phyloP scores from a whole-genome alignment of 257 asterid genomes.

The Fraxinus excelsior region DNA sequence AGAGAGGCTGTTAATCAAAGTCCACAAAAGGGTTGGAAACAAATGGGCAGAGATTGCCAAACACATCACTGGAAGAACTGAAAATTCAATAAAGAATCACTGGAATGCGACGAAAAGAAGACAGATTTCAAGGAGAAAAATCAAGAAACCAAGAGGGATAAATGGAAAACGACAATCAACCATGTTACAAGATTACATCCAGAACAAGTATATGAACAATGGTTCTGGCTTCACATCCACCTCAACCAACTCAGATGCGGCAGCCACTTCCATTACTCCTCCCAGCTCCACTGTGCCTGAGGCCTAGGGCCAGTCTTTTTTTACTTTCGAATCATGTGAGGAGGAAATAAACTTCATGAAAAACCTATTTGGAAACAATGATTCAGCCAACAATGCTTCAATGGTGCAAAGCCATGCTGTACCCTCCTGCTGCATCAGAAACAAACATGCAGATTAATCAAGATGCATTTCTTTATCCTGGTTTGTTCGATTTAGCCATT shows the following conservation, averaged over 20 bases:
- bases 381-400: background rate
- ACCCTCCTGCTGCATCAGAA: background rate
- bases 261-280: background rate
- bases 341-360: conserved; percentile 66
- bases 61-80: conserved; percentile 66
- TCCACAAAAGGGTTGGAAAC: conserved; percentile 56
- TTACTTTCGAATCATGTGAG: conserved; percentile 33
- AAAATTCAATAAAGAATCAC: conserved; percentile 78
- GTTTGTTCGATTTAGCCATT: conserved; percentile 22
- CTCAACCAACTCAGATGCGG: background rate
- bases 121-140: conserved; percentile 46
- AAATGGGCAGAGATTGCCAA: conserved; percentile 79
- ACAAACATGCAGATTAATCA: conserved; percentile 7
- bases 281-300: conserved; percentile 16
- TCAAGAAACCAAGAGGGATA: conserved; percentile 31
- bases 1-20: conserved; percentile 53
- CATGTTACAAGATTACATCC: conserved; percentile 60
- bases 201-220: conserved; percentile 18
- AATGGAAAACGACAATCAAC: conserved; percentile 35
- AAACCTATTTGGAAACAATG: conserved; percentile 37
- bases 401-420: background rate
- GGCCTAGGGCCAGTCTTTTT: conserved; percentile 32
- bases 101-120: conserved; percentile 77
- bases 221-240: background rate
- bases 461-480: conserved; percentile 19